A percentile compares a stretch with the other conserved stretches of the same genome.
phyloP scores from a whole-genome alignment of 2,329 filamentous ascomycete species.

The Sporothrix luriei region DNA sequence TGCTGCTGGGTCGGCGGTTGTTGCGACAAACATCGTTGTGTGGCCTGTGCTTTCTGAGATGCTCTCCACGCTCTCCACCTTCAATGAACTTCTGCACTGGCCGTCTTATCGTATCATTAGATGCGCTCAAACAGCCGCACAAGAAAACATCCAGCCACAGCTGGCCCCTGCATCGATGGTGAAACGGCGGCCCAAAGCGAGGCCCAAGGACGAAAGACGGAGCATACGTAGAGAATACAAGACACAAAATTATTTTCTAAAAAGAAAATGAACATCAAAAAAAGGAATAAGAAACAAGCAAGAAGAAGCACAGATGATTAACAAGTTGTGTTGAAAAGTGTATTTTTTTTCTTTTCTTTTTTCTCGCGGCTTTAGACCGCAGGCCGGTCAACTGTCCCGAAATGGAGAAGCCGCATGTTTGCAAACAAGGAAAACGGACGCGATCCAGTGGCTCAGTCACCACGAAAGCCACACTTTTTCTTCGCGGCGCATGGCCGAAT shows the following conservation, averaged over 20 bases:
- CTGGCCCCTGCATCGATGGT: conserved; percentile 8
- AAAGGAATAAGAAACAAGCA: not conserved
- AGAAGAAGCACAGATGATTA: not conserved
- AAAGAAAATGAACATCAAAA: not conserved
- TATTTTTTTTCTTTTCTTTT: not conserved
- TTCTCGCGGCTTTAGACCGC: not conserved
- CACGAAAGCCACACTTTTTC: not conserved
- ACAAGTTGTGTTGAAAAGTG: not conserved
- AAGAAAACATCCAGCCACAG: not conserved
- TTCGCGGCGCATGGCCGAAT: not conserved
- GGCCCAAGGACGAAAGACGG: not conserved
- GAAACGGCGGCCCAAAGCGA: not conserved
- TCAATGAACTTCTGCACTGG: no score
- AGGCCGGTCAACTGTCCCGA: not conserved
- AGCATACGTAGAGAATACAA: not conserved
- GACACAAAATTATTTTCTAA: not conserved
- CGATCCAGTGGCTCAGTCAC: not conserved
- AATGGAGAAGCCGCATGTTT: not conserved
- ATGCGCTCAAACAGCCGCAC: conserved; percentile 16
- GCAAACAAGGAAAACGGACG: not conserved
- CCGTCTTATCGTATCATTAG: not conserved
- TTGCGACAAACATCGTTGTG: not conserved
- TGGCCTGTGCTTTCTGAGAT: not conserved
- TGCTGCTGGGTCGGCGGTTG: conserved; percentile 11
- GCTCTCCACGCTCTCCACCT: not conserved